Evolutionary conservation across 345 rosid genomes (phyloP), one percentile per base, ranked within the genome.

Genomic region (Litchi chinensis): DNA sequence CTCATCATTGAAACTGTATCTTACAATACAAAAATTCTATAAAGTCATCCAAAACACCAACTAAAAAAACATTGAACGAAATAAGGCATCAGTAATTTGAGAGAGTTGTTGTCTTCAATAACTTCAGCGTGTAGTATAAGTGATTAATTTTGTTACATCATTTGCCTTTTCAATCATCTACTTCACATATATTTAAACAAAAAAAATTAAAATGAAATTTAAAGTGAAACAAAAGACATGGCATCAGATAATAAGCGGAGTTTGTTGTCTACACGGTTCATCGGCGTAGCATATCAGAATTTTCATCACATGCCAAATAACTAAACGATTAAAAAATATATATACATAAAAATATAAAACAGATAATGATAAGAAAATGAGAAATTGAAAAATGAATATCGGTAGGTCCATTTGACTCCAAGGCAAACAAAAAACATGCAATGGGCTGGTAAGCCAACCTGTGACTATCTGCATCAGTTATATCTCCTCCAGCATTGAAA

Each of bases 171-270:
- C 15, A 63, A 64, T 21, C 10, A n/a, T 0, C 0, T 15, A 11
- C 3, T 5, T 19, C 0, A 75, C 10, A 15, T 1, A 11, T 7
- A 26, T 7, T 2, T 4, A 40, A 46, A 32, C 50, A 0, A 40
- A 28, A 43, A 1, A 8, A 6, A 0, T 26, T 26, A 26, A 26
- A 26, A 0, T 26, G 28, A 12, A 22, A 62, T 19, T 3, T 10
- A 39, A 52, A n/a, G 46, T 43, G 5, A 26, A 71, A 5, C 2
- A 1, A 22, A 46, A 10, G 5, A 13, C 21, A 64, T 39, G 83
- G 87, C 89, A 87, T 90, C 93, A 87, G 89, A 84, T 84, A 88
- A 88, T 86, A 90, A 87, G 91, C 89, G 85, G 84, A 83, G 87
- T 77, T 18, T 22, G 10, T 44, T 46, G 65, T 88, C 90, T 68